A percentile compares a stretch with the other conserved stretches of the same genome.
phyloP scores from a whole-genome alignment of 495 filamentous ascomycete genomes.

The Penicillium waksmanii region DNA sequence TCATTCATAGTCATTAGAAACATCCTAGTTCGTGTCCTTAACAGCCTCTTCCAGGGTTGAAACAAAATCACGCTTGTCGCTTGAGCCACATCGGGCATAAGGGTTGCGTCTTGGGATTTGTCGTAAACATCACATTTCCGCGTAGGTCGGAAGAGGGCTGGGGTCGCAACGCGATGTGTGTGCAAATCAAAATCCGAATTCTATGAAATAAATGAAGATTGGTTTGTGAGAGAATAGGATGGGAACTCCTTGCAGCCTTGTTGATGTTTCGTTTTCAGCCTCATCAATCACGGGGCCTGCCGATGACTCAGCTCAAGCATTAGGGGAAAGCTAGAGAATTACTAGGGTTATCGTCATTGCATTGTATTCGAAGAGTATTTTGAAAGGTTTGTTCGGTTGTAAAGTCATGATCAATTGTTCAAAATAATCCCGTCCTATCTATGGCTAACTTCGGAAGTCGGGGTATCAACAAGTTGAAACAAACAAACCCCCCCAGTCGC shows the following conservation, averaged over 20 bases:
- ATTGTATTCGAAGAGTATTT: no score
- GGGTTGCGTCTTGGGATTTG: background rate
- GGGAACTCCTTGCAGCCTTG: background rate
- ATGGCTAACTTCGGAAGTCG: no score
- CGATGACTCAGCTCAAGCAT: background rate
- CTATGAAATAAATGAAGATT: background rate
- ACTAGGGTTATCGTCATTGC: background rate
- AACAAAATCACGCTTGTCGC: slow-evolving; percentile 1
- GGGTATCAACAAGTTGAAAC: no score
- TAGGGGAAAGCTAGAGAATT: background rate
- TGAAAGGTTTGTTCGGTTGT: no score
- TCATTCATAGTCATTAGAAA: background rate
- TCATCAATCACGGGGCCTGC: background rate
- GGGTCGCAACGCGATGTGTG: no score
- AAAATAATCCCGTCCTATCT: no score
- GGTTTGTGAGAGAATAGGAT: background rate
- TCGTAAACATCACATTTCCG: background rate
- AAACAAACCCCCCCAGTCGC: no score
- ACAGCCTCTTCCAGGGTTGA: background rate
- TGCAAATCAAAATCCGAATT: background rate
- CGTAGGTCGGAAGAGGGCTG: no score
- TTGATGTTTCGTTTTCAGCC: background rate
- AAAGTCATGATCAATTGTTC: no score
- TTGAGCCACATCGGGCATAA: slow-evolving; percentile 2
- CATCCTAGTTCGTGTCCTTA: background rate